Evolutionary conservation across 371 early-diverging fungal species (phyloP).

Genomic region (Mortierella sp.): DNA sequence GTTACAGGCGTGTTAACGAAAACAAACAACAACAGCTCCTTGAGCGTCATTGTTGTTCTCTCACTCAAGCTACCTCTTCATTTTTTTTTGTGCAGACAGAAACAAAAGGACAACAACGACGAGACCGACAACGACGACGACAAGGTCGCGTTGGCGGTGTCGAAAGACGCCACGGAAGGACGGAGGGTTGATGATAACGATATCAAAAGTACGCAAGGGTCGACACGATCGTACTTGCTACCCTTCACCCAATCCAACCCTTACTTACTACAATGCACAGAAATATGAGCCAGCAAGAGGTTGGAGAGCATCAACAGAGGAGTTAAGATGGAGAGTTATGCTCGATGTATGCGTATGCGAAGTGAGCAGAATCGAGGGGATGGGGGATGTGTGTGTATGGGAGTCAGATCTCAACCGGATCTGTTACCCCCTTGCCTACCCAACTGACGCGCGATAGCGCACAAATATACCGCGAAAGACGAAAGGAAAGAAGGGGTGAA

Average conservation of each 20-base stretch:
- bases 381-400: not conserved
- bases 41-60: not conserved
- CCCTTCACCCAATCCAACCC: not conserved
- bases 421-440: not conserved
- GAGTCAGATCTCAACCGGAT: not conserved
- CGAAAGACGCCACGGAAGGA: not conserved
- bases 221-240: not conserved
- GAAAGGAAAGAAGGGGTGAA: too few relatives aligned
- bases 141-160: not conserved
- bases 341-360: not conserved
- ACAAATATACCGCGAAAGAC: not conserved
- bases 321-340: not conserved
- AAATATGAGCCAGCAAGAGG: not conserved
- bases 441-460: not conserved
- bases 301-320: not conserved
- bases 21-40: not conserved
- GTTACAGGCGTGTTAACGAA: not conserved
- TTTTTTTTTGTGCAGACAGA: not conserved
- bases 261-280: not conserved
- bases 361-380: not conserved
- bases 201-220: not conserved
- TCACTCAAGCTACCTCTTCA: not conserved
- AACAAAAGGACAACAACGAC: not conserved
- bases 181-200: not conserved
- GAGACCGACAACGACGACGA: not conserved